A percentile compares a stretch with the other conserved stretches of the same genome.
phyloP scores from a whole-genome alignment of 2,329 filamentous ascomycete species.

The Sporothrix sp. region DNA sequence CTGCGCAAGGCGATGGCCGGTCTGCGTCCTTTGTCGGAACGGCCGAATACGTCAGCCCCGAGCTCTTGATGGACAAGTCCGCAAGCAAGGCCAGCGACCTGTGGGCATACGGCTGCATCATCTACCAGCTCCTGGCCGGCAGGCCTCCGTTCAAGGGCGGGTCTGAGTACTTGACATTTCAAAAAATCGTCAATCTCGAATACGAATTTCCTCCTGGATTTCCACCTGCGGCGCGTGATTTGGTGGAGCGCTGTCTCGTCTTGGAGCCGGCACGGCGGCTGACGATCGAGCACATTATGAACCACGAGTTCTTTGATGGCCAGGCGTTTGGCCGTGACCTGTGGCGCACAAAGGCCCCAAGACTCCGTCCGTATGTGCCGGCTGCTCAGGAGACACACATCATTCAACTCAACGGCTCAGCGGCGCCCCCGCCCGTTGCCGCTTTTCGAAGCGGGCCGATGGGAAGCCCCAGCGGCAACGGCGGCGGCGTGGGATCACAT shows the following conservation, averaged over 20 bases:
- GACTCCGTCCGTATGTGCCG: constrained; percentile 74
- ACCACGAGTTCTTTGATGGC: constrained; percentile 89
- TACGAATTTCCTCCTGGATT: constrained; percentile 91
- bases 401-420: constrained; percentile 59
- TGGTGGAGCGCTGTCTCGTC: constrained; percentile 84
- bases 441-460: constrained; percentile 22
- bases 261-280: constrained; percentile 75
- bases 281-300: constrained; percentile 92
- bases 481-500: not conserved
- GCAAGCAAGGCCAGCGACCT: constrained; percentile 96
- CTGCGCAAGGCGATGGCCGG: constrained; percentile 49
- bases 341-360: constrained; percentile 84
- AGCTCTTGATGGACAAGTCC: constrained; percentile 92
- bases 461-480: not conserved
- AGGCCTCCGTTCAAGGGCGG: constrained; percentile 91
- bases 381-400: constrained; percentile 62
- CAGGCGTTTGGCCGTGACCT: constrained; percentile 72
- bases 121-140: constrained; percentile 94
- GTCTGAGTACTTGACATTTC: constrained; percentile 95
- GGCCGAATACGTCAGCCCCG: constrained; percentile 95
- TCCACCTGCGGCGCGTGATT: constrained; percentile 71
- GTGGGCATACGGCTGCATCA: constrained; percentile 97
- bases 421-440: constrained; percentile 21
- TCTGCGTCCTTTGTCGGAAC: constrained; percentile 95
- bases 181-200: constrained; percentile 91